Conservation (phyloP, 371 early-diverging fungal genomes). For the Entomophthora muscae region DNA sequence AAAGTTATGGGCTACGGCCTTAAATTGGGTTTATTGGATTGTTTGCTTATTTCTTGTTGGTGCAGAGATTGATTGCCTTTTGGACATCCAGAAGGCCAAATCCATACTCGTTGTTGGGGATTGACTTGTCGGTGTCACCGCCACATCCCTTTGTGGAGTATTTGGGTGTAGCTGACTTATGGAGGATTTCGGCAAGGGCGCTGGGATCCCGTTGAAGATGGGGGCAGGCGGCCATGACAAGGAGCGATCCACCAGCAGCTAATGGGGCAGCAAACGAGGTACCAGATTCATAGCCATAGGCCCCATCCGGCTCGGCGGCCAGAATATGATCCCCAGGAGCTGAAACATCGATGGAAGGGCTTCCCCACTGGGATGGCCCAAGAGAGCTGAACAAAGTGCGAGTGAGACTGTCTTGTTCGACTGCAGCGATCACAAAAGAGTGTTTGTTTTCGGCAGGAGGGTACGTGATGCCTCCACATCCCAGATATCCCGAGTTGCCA, state of each 20-base stretch:
- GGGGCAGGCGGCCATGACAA: background rate
- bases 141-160: slow-evolving; percentile 1
- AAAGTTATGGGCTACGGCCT: too few relatives aligned
- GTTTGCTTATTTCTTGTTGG: too few relatives aligned
- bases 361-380: background rate
- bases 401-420: background rate
- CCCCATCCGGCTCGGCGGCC: background rate
- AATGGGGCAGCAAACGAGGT: background rate
- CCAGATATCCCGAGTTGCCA: background rate
- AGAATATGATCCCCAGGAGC: background rate
- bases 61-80: background rate
- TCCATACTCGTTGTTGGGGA: slow-evolving; percentile 5
- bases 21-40: too few relatives aligned
- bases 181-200: background rate
- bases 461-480: background rate
- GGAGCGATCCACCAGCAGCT: background rate
- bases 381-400: background rate
- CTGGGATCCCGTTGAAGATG: too few relatives aligned
- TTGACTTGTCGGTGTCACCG: background rate
- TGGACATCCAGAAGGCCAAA: background rate
- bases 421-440: background rate
- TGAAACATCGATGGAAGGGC: background rate
- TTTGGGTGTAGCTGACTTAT: background rate
- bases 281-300: background rate
- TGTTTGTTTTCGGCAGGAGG: background rate